These are phyloP conservation scores for Scytalidium lignicola DNA, from an alignment of 2,329 filamentous ascomycete species.

Conservation along the genomic window DNA sequence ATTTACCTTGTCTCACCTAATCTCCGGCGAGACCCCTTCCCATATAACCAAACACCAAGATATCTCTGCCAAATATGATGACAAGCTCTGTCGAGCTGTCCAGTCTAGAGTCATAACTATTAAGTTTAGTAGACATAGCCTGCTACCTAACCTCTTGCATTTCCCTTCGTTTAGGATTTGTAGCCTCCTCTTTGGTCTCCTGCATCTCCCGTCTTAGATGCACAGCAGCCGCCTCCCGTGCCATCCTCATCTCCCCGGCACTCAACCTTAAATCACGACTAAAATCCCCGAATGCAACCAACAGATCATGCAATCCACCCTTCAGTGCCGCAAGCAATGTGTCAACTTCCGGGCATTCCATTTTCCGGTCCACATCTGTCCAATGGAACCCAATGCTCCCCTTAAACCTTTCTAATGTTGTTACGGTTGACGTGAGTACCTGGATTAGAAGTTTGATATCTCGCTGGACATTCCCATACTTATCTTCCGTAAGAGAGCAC, in stretches of 20 bases:
- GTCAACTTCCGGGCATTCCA: conserved; percentile 62
- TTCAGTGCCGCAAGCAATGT: conserved; percentile 61
- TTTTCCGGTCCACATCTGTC: conserved; percentile 62
- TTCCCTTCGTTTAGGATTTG: neutral
- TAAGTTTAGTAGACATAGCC: neutral
- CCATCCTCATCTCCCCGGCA: conserved; percentile 65
- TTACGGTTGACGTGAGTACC: conserved; percentile 64
- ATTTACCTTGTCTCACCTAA: neutral
- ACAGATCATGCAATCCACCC: conserved; percentile 57
- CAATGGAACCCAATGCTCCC: conserved; percentile 60
- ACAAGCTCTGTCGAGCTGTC: neutral
- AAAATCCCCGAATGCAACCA: conserved; percentile 71
- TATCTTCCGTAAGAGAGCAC: conserved; percentile 72
- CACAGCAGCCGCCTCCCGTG: conserved; percentile 52
- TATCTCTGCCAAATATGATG: neutral
- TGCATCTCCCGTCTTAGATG: neutral
- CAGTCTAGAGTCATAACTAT: neutral
- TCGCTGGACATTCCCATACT: conserved; percentile 78
- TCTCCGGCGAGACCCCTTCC: neutral
- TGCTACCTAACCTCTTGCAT: neutral
- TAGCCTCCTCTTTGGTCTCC: neutral
- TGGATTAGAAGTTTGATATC: conserved; percentile 73
- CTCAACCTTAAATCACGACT: conserved; percentile 64
- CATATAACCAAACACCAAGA: neutral
- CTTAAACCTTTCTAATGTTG: conserved; percentile 64